Evolutionary conservation across 805 yeast genomes (phyloP).

Genomic region (Schizosaccharomyces osmophilus): DNA sequence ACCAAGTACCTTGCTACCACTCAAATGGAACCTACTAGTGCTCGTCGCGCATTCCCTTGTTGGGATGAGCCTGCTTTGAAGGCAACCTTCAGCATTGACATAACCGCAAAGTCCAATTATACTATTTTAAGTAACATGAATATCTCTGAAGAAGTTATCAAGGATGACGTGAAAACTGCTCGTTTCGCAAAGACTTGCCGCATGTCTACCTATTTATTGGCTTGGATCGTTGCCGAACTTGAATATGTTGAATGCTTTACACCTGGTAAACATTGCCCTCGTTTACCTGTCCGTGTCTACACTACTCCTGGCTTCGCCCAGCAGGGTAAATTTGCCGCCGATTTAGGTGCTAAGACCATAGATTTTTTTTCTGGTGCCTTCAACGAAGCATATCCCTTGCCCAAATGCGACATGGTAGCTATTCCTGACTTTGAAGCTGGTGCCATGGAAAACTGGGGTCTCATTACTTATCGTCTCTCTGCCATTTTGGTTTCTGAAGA

Average conservation of each 20-base stretch:
- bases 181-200: conserved; percentile 38
- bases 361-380: conserved; percentile 41
- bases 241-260: conserved; percentile 30
- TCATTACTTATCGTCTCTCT: conserved; percentile 41
- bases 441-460: conserved; percentile 85
- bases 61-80: conserved; percentile 50
- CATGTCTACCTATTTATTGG: conserved; percentile 52
- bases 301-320: conserved; percentile 42
- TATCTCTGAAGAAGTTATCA: conserved; percentile 17
- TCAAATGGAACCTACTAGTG: conserved; percentile 56
- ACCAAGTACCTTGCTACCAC: conserved; percentile 37
- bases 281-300: conserved; percentile 44
- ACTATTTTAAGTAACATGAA: conserved; percentile 51
- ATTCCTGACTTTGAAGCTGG: conserved; percentile 61
- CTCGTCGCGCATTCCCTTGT: conserved; percentile 56
- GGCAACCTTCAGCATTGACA: conserved; percentile 35
- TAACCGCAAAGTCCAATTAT: conserved; percentile 26
- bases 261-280: conserved; percentile 13
- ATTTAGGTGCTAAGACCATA: conserved; percentile 37
- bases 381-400: conserved; percentile 52
- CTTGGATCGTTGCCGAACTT: conserved; percentile 48
- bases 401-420: conserved; percentile 58
- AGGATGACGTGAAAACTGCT: conserved; percentile 22
- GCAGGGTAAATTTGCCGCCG: conserved; percentile 39
- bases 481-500: conserved; percentile 45